These are phyloP conservation scores for Schizosaccharomyces osmophilus DNA, from an alignment of 805 yeast species.

Conservation along the genomic window DNA sequence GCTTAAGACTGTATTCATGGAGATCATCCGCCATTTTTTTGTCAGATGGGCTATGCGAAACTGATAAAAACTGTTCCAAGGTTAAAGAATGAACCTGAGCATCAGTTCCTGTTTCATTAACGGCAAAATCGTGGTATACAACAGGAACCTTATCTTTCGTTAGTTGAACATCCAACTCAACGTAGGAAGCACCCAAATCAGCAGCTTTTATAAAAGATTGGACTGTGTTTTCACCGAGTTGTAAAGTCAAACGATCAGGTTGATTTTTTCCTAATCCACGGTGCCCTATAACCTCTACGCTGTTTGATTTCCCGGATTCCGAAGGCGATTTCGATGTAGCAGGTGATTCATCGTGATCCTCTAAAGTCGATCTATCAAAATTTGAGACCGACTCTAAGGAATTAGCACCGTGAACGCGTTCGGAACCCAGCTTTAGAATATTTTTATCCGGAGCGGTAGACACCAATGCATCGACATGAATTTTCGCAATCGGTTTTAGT, in stretches of 20 bases:
- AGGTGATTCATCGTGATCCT: not conserved
- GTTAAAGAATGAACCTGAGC: slow-evolving; percentile 88
- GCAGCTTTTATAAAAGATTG: slow-evolving; percentile 93
- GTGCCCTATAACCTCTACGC: slow-evolving; percentile 85
- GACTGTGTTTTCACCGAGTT: slow-evolving; percentile 83
- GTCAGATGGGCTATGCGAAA: slow-evolving; percentile 5
- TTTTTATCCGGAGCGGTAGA: not conserved
- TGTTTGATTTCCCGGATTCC: slow-evolving; percentile 7
- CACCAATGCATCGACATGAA: not conserved
- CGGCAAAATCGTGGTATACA: slow-evolving; percentile 79
- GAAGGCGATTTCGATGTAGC: not conserved
- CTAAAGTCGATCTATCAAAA: not conserved
- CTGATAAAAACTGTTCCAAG: slow-evolving; percentile 57
- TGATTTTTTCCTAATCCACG: slow-evolving; percentile 82
- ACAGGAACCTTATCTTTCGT: slow-evolving; percentile 83
- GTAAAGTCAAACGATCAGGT: slow-evolving; percentile 47
- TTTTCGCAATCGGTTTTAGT: not conserved
- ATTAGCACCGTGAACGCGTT: not conserved
- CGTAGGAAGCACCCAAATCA: slow-evolving; percentile 84
- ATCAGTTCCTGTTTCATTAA: slow-evolving; percentile 87
- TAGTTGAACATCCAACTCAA: slow-evolving; percentile 86
- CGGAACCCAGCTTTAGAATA: not conserved
- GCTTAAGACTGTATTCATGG: not conserved
- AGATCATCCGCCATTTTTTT: not conserved
- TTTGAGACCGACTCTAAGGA: not conserved